These are phyloP conservation scores for Torrubiellomyces zombiae DNA, from an alignment of 2,329 filamentous ascomycete genomes.

Conservation along the genomic window DNA sequence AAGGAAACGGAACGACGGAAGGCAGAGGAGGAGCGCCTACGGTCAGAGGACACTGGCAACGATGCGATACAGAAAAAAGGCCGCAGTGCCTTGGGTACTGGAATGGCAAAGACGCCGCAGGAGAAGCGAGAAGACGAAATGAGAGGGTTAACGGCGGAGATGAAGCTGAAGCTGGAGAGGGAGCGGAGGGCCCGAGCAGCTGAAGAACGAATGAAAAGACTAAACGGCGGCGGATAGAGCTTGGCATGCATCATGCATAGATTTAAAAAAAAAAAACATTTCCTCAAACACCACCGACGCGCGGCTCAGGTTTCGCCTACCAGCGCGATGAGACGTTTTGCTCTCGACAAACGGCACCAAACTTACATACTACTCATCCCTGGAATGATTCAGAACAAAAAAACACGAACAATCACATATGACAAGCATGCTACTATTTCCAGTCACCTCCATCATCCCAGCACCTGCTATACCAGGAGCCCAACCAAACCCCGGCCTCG, in stretches of 20 bases:
- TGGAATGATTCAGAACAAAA: too few species aligned
- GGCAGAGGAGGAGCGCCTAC: slow-evolving; percentile 57
- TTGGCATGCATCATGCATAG: background rate
- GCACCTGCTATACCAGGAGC: too few species aligned
- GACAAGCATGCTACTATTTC: too few species aligned
- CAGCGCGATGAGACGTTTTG: too few species aligned
- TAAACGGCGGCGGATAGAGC: slow-evolving; percentile 20
- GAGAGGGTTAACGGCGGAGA: slow-evolving; percentile 74
- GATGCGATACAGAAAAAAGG: slow-evolving; percentile 32
- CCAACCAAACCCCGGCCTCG: too few species aligned
- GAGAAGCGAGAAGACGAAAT: slow-evolving; percentile 72
- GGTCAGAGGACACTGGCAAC: slow-evolving; percentile 46
- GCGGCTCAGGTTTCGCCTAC: too few species aligned
- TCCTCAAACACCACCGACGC: too few species aligned
- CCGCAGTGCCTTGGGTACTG: slow-evolving; percentile 33
- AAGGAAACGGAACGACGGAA: slow-evolving; percentile 56
- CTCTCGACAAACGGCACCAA: too few species aligned
- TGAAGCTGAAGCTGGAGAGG: slow-evolving; percentile 66
- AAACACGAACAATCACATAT: too few species aligned
- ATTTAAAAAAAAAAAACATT: too few species aligned
- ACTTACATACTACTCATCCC: too few species aligned
- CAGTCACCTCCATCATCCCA: too few species aligned
- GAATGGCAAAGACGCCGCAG: slow-evolving; percentile 54
- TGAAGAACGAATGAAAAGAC: slow-evolving; percentile 64
- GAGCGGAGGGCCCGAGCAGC: slow-evolving; percentile 83